These are phyloP conservation scores for Hypoxylon sp. DNA, from an alignment of 2,329 filamentous ascomycete genomes.

Conservation along the genomic window DNA sequence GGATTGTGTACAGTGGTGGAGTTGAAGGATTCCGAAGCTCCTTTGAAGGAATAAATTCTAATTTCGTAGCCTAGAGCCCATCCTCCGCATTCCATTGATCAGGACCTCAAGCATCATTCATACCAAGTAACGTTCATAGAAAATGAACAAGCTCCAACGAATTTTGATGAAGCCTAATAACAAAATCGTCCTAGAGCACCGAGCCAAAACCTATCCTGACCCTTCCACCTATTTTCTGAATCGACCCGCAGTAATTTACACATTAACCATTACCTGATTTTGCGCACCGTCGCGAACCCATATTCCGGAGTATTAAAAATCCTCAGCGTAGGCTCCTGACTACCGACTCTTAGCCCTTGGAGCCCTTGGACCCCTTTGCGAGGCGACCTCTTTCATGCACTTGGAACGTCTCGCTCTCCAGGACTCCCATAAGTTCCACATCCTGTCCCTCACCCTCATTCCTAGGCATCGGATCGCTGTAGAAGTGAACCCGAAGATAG, in stretches of 20 bases:
- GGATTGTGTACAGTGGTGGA: neutral
- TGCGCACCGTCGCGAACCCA: neutral
- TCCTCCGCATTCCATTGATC: neutral
- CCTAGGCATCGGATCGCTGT: slow-evolving; percentile 19
- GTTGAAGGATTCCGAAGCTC: neutral
- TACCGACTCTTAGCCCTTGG: neutral
- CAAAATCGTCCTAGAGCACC: neutral
- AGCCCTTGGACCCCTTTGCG: neutral
- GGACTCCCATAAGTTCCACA: slow-evolving; percentile 26
- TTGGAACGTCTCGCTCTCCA: slow-evolving; percentile 28
- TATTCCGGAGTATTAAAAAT: neutral
- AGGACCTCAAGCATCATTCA: neutral
- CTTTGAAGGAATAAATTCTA: neutral
- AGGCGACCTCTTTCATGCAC: slow-evolving; percentile 7
- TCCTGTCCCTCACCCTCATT: slow-evolving; percentile 12
- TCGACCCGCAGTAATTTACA: neutral
- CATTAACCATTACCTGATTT: slow-evolving; percentile 3
- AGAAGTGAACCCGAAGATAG: slow-evolving; percentile 27
- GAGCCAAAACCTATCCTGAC: neutral
- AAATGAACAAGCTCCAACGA: neutral
- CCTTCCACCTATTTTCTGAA: slow-evolving; percentile 9
- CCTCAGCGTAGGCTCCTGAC: neutral
- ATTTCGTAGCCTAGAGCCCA: neutral
- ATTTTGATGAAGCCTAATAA: neutral
- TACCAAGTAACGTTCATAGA: neutral